A percentile compares a stretch with the other conserved stretches of the same genome.
These are phyloP conservation scores for Xylona heveae DNA, from an alignment of 495 filamentous ascomycete genomes.

Conservation along the genomic window DNA sequence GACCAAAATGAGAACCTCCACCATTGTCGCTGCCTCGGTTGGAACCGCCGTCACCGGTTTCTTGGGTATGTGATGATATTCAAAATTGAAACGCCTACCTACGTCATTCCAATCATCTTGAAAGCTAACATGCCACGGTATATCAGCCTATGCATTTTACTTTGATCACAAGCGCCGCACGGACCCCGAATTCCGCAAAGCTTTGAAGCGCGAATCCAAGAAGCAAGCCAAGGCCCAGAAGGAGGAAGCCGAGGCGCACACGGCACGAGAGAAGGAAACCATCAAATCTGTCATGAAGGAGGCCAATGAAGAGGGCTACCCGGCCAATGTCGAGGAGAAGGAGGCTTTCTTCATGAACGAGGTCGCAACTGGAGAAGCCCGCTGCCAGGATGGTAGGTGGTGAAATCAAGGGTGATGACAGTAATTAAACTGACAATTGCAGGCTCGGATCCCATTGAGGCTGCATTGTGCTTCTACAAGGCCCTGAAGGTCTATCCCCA, in stretches of 20 bases:
- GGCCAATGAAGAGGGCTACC: slow-evolving; percentile 81
- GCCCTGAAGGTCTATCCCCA: slow-evolving; percentile 95
- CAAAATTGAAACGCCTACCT: background rate
- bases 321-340: slow-evolving; percentile 73
- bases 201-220: slow-evolving; percentile 64
- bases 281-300: slow-evolving; percentile 52
- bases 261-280: slow-evolving; percentile 42
- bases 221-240: slow-evolving; percentile 53
- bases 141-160: slow-evolving; percentile 61
- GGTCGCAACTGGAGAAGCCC: slow-evolving; percentile 63
- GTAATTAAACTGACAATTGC: slow-evolving; percentile 10
- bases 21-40: slow-evolving; percentile 48
- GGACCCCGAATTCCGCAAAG: slow-evolving; percentile 68
- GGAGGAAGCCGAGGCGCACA: slow-evolving; percentile 48
- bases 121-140: slow-evolving; percentile 1
- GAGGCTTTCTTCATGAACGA: slow-evolving; percentile 88
- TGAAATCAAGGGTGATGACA: slow-evolving; percentile 5
- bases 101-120: background rate
- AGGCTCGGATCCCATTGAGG: slow-evolving; percentile 59
- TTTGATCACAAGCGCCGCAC: slow-evolving; percentile 86
- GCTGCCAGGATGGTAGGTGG: slow-evolving; percentile 52
- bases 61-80: slow-evolving; percentile 52
- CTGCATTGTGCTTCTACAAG: slow-evolving; percentile 89
- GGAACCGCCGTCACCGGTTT: slow-evolving; percentile 57
- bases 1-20: slow-evolving; percentile 44